These are phyloP conservation scores for Aristolochia contorta DNA, from an alignment of 164 flowering plant species.

Conservation along the genomic window DNA sequence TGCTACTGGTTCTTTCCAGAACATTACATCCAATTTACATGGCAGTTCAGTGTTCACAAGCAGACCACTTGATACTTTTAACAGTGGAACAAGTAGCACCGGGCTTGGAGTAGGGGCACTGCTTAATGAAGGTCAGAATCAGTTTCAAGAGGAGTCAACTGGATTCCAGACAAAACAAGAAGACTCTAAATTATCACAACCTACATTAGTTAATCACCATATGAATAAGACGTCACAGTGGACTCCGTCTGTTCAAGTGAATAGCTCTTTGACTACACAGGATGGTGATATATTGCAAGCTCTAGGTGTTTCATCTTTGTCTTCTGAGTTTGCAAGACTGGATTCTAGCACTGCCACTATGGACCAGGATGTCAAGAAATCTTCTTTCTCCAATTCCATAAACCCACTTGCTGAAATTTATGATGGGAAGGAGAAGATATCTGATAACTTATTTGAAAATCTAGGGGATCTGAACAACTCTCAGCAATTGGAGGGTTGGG, in stretches of 20 bases:
- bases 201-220: constrained; percentile 12
- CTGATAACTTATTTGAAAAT: constrained; percentile 25
- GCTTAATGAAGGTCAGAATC: constrained; percentile 5
- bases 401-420: constrained; percentile 8
- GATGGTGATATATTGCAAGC: constrained; percentile 19
- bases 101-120: background rate
- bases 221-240: constrained; percentile 22
- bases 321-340: constrained; percentile 15
- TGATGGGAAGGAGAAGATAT: constrained; percentile 17
- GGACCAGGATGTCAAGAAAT: constrained; percentile 15
- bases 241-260: constrained; percentile 25
- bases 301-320: constrained; percentile 12
- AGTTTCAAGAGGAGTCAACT: constrained; percentile 15
- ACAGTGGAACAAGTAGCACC: constrained; percentile 7
- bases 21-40: constrained; percentile 10
- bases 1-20: constrained; percentile 8
- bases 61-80: constrained; percentile 5
- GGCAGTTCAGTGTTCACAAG: constrained; percentile 3
- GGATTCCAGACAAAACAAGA: constrained; percentile 11
- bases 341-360: constrained; percentile 1
- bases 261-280: constrained; percentile 6
- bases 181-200: constrained; percentile 11
- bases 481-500: constrained; percentile 24
- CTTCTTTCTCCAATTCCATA: constrained; percentile 23
- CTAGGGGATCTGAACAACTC: constrained; percentile 22